Percentiles rank a stretch among this genome's conserved stretches.
phyloP scores from a whole-genome alignment of 352 stramenopile genomes.

The Globisporangium spinosum region DNA sequence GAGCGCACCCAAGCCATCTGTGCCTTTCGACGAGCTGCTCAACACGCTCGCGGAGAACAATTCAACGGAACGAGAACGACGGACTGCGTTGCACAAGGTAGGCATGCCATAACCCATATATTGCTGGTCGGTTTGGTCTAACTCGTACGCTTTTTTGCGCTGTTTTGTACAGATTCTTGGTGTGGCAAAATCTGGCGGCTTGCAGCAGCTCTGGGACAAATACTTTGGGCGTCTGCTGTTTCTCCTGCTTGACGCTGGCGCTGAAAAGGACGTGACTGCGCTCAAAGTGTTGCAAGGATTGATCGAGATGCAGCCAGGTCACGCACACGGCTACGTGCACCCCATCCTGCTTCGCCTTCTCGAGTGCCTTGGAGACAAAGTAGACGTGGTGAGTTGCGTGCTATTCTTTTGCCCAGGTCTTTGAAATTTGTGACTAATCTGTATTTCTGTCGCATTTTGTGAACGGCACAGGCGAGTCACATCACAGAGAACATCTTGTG shows the following conservation, averaged over 20 bases:
- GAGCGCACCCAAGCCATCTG: constrained; percentile 16
- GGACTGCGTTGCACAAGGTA: constrained; percentile 51
- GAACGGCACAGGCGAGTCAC: constrained; percentile 34
- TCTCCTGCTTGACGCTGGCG: constrained; percentile 40
- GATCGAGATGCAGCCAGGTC: constrained; percentile 35
- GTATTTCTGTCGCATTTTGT: background rate
- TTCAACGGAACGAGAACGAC: constrained; percentile 30
- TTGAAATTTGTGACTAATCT: background rate
- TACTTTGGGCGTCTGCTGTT: constrained; percentile 42
- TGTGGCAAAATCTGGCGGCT: constrained; percentile 24
- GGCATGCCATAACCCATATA: background rate
- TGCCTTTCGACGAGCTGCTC: constrained; percentile 42
- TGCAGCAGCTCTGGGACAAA: constrained; percentile 34
- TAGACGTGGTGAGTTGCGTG: constrained; percentile 35
- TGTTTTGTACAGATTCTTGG: constrained; percentile 27
- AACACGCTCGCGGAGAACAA: constrained; percentile 48
- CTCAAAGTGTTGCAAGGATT: constrained; percentile 55
- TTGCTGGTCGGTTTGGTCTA: background rate
- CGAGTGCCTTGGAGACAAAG: constrained; percentile 36
- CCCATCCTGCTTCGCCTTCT: constrained; percentile 57
- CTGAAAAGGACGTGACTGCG: constrained; percentile 41
- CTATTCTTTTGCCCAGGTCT: background rate
- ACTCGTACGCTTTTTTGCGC: background rate
- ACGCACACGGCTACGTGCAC: constrained; percentile 49
- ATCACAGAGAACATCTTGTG: constrained; percentile 49